Conservation (phyloP, 78 protist species). For the Isochrysis galbana region DNA sequence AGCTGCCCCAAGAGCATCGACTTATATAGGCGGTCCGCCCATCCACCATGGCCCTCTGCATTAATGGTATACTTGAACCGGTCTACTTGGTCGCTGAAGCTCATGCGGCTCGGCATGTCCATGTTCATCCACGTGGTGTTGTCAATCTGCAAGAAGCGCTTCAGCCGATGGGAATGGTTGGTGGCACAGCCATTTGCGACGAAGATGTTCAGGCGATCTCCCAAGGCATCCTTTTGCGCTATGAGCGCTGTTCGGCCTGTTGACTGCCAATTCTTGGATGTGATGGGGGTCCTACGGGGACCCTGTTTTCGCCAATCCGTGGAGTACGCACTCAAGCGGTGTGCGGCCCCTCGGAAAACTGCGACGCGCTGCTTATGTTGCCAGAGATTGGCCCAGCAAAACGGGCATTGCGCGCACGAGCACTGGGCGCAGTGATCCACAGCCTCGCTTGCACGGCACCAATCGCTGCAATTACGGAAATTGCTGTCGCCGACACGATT, state of each 20-base stretch:
- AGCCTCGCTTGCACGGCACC: too few relatives aligned
- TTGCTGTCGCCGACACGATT: too few relatives aligned
- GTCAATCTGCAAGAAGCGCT: not conserved
- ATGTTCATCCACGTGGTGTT: not conserved
- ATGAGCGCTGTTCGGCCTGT: not conserved
- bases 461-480: too few relatives aligned
- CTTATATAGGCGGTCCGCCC: not conserved
- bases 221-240: not conserved
- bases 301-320: not conserved
- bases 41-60: slow-evolving; percentile 5
- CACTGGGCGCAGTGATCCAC: too few relatives aligned
- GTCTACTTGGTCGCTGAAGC: not conserved
- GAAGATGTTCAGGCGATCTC: not conserved
- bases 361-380: too few relatives aligned
- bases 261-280: not conserved
- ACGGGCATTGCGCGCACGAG: too few relatives aligned
- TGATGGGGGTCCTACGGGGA: not conserved
- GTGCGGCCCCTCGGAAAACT: too few relatives aligned
- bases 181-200: not conserved
- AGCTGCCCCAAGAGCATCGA: not conserved
- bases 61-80: not conserved
- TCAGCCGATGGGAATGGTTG: not conserved
- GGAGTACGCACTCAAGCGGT: too few relatives aligned
- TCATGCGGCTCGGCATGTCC: not conserved
- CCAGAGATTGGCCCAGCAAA: too few relatives aligned